phyloP scores from a whole-genome alignment of 768 basidiomycete genomes.

The Rhodosporidiobolus odoratus region DNA sequence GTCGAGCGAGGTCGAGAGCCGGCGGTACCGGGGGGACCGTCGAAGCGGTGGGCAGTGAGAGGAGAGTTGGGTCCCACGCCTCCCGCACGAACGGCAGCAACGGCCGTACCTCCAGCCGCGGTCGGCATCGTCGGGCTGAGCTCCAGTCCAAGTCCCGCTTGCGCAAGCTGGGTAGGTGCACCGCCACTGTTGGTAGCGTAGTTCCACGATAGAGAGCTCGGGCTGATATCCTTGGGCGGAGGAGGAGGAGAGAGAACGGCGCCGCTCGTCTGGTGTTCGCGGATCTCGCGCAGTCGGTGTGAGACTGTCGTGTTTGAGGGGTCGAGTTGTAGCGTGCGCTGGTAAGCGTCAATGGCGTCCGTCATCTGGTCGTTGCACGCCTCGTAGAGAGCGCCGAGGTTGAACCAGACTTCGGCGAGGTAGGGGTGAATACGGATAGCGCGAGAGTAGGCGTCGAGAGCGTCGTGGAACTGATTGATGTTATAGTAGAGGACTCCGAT shows the following conservation, averaged over 20 bases:
- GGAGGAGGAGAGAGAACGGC: slow-evolving; percentile 32
- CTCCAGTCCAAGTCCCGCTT: slow-evolving; percentile 26
- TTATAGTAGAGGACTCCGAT: slow-evolving; percentile 99
- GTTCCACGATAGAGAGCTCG: slow-evolving; percentile 34
- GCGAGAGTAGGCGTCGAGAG: slow-evolving; percentile 95
- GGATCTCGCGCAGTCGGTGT: slow-evolving; percentile 47
- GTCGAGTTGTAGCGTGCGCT: slow-evolving; percentile 88
- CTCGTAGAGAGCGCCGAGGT: slow-evolving; percentile 93
- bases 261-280: slow-evolving; percentile 36
- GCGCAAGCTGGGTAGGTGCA: slow-evolving; percentile 17
- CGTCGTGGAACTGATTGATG: slow-evolving; percentile 98
- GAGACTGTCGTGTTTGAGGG: slow-evolving; percentile 76
- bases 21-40: slow-evolving; percentile 1
- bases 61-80: slow-evolving; percentile 14
- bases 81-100: neutral
- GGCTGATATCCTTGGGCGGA: slow-evolving; percentile 40
- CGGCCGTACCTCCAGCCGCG: neutral
- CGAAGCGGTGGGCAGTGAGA: slow-evolving; percentile 19
- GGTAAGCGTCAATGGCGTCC: slow-evolving; percentile 97
- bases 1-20: slow-evolving; percentile 30
- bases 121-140: slow-evolving; percentile 14
- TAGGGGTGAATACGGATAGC: slow-evolving; percentile 99
- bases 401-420: slow-evolving; percentile 92
- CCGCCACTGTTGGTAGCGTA: slow-evolving; percentile 36
- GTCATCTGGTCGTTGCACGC: slow-evolving; percentile 98